phyloP scores from a whole-genome alignment of 768 basidiomycete genomes.

The Xerocomellus dryophilus region DNA sequence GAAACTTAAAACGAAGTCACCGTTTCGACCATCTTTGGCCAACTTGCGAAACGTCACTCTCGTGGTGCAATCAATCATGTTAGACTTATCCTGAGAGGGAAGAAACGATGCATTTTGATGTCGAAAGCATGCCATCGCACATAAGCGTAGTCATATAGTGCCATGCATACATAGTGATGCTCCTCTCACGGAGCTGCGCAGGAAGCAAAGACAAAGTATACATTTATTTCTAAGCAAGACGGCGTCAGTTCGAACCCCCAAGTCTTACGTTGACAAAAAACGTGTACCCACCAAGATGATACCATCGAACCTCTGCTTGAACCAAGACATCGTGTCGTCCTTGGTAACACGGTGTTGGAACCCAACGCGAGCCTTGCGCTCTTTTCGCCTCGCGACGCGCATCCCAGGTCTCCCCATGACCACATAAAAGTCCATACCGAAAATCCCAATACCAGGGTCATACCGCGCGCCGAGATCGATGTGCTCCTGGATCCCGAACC shows the following conservation, averaged over 20 bases:
- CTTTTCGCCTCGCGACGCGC: slow-evolving; percentile 88
- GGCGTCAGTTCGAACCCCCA: neutral
- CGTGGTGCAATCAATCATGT: neutral
- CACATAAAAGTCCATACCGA: slow-evolving; percentile 99
- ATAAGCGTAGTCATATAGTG: slow-evolving; percentile 27
- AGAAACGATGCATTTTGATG: slow-evolving; percentile 21
- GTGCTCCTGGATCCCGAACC: slow-evolving; percentile 98
- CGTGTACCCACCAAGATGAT: slow-evolving; percentile 78
- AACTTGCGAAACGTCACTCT: neutral
- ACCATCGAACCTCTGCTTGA: slow-evolving; percentile 99
- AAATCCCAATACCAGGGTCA: slow-evolving; percentile 98
- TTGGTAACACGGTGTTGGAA: slow-evolving; percentile 88
- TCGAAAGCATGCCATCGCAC: slow-evolving; percentile 24
- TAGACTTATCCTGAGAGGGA: neutral
- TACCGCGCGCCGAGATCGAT: slow-evolving; percentile 99
- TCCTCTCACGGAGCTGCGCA: slow-evolving; percentile 1
- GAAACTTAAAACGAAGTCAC: too few species aligned
- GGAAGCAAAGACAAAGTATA: neutral
- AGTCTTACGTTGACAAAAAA: neutral
- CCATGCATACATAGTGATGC: slow-evolving; percentile 21
- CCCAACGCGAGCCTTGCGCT: slow-evolving; percentile 83
- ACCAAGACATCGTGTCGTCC: slow-evolving; percentile 97
- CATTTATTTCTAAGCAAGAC: slow-evolving; percentile 25
- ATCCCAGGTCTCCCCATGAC: slow-evolving; percentile 96
- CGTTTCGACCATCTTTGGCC: neutral